Evolutionary conservation across 2,329 filamentous ascomycete genomes (phyloP).

Genomic region (Xylariaceae sp.): DNA sequence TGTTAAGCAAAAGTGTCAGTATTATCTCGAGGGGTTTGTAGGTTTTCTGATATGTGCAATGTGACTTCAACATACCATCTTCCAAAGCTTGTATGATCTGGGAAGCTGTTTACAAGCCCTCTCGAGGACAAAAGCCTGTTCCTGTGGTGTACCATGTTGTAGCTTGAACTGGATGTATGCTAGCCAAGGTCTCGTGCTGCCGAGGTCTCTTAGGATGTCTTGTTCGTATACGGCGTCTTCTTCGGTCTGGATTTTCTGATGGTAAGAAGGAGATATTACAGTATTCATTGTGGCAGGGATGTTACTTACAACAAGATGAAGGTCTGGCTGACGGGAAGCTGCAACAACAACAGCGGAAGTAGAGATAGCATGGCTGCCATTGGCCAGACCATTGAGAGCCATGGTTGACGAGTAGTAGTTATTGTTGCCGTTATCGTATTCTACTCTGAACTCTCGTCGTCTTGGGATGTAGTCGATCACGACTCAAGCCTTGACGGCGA

Average conservation of each 20-base stretch:
- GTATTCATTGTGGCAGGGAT: conserved; percentile 3
- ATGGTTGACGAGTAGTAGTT: no score
- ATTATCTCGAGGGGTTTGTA: conserved; percentile 2
- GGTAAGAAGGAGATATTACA: no score
- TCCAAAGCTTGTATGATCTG: conserved; percentile 97
- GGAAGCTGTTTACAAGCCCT: conserved; percentile 86
- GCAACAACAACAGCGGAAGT: no score
- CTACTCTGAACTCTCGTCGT: no score
- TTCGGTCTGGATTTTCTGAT: conserved; percentile 54
- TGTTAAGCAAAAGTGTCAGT: conserved; percentile 8
- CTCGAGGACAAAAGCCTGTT: conserved; percentile 86
- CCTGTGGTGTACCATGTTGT: conserved; percentile 76
- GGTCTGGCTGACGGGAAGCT: conserved; percentile 42
- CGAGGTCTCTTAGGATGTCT: conserved; percentile 81
- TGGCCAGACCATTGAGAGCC: conserved; percentile 30
- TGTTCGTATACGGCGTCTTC: conserved; percentile 96
- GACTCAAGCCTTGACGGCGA: no score
- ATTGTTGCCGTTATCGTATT: conserved; percentile 13
- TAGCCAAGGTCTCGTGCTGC: conserved; percentile 89
- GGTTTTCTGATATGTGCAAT: no score
- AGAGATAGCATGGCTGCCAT: conserved; percentile 25
- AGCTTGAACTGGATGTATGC: conserved; percentile 89
- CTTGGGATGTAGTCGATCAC: no score
- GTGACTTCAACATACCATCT: conserved; percentile 71
- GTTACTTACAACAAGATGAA: conserved; percentile 44